Evolutionary conservation across 805 yeast species (phyloP), one percentile per base, ranked within the genome.

Genomic region (Starmerella tilneyi): DNA sequence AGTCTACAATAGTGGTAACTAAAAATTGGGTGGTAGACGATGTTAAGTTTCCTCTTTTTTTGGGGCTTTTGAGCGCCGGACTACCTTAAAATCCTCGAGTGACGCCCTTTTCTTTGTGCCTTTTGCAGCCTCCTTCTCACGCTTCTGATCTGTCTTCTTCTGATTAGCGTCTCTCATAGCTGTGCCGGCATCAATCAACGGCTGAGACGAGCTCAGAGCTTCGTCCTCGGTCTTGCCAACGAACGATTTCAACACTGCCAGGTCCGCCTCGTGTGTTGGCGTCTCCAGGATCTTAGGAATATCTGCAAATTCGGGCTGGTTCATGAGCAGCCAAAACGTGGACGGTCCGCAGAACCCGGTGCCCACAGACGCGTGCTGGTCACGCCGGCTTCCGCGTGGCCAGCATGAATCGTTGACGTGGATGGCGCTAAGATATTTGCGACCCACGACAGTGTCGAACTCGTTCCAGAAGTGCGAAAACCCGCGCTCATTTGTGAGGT

Each of bases 371-470:
- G 92, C 94, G 61, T 92, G 98, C 44, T 89, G 72, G 62, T 92
- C 98, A 51, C 94, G 72, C 56, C 84, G 84, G 20, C 94, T 86
- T 2, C 81, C 92, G 34, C 84, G 62, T 2, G 97, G 97, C 3
- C 94, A 94, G 65, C 89, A 88, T 7, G 97, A 89, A 60, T 92
- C 98, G 60, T 92, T 92, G 46, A 92, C 65, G 65, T 92, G 98
- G 40, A 92, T 73, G 0, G 94, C 88, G 20, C 78, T 64, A 38
- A 92, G 65, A 60, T 82, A 85, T 51, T 84, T 64, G 56, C 73
- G 67, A 0, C 98, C 98, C 16, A 92, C 70, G 7, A 72, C 68
- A 6, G 69, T 61, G 57, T 88, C 96, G 62, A 83, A 92, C 31
- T 77, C 64, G 5, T 67, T 61, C 94, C 96, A 82, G 61, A 92